These are phyloP conservation scores for Cyathus striatus DNA, from an alignment of 768 basidiomycete genomes.

Conservation along the genomic window DNA sequence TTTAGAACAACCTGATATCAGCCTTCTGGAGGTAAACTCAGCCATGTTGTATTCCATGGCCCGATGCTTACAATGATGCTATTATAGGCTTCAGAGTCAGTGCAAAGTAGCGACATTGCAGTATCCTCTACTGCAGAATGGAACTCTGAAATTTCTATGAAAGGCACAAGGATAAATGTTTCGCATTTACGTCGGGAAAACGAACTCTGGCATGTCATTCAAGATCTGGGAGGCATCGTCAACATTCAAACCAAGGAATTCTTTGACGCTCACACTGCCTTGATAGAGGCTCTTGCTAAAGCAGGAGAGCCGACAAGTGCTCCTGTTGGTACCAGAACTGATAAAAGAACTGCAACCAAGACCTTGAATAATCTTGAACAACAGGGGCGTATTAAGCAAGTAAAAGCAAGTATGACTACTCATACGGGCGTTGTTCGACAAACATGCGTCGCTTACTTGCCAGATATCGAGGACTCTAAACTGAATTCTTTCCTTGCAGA, in stretches of 20 bases:
- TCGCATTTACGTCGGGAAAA: conserved; percentile 78
- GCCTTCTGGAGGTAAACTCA: too few relatives aligned
- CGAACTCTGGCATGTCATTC: conserved; percentile 66
- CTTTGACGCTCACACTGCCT: conserved; percentile 56
- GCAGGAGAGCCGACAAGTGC: conserved; percentile 69
- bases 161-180: conserved; percentile 52
- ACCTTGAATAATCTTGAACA: conserved; percentile 59
- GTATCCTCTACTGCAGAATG: too few relatives aligned
- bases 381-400: conserved; percentile 62
- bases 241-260: conserved; percentile 67
- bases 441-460: conserved; percentile 62
- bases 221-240: conserved; percentile 60
- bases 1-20: too few relatives aligned
- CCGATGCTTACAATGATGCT: too few relatives aligned
- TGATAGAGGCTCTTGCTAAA: conserved; percentile 52
- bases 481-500: conserved; percentile 56
- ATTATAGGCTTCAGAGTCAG: too few relatives aligned
- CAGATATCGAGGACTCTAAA: conserved; percentile 45
- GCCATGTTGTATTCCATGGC: too few relatives aligned
- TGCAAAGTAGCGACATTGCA: too few relatives aligned
- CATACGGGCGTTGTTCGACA: conserved; percentile 55
- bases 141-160: too few relatives aligned
- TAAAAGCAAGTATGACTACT: conserved; percentile 59
- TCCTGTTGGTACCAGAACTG: conserved; percentile 60
- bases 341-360: conserved; percentile 64